Evolutionary conservation across 2,329 filamentous ascomycete genomes (phyloP), one percentile per base, ranked within the genome.

Genomic region (Cylindrodendrum hubeiense): DNA sequence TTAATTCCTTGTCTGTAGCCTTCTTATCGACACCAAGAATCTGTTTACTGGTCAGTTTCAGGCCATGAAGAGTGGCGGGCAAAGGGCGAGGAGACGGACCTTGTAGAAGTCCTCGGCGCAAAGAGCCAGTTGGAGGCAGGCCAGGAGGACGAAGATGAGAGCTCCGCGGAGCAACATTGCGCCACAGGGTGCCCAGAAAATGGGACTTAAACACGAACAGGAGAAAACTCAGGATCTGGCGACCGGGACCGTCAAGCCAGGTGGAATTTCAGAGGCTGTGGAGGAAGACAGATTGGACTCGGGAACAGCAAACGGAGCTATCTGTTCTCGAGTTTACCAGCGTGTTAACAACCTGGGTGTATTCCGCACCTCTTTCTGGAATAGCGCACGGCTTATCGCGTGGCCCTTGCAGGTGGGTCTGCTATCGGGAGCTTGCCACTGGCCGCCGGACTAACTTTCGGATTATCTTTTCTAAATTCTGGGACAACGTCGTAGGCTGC

Each of bases 1-100:
- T 99, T 78, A 99, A 91, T 75, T 98, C 92, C 75, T 91, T 90
- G 58, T 97, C 94, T 50, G 89, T 91, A 17, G 95, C 95, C 65
- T 91, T 85, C 75, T 89, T 94, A 75, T 91, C 88, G 68, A 99
- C 82, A 59, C 92, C 94, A 26, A 99, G 89, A 63, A 97, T 82
- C 90, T 97, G 54, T 24, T 15, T 0, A 5, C 15, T 9, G 24
- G 22, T 71, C 34, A 70, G 58, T 54, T 41, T 41, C 21, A 55
- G n/a, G 12, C 15, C 39, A 15, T 39, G 8, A 19, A 6, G 13
- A 22, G 13, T 34, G 19, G 12, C 43, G 13, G 26, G 13, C 7
- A 19, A 34, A 5, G 28, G 34, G 13, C n/a, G 34, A 21, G 3
- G 41, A 24, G 37, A 52, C 77, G 57, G 79, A 92, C 91, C 80